Evolutionary conservation across 768 basidiomycete species (phyloP).

Genomic region (Agrocybe chaxingu): DNA sequence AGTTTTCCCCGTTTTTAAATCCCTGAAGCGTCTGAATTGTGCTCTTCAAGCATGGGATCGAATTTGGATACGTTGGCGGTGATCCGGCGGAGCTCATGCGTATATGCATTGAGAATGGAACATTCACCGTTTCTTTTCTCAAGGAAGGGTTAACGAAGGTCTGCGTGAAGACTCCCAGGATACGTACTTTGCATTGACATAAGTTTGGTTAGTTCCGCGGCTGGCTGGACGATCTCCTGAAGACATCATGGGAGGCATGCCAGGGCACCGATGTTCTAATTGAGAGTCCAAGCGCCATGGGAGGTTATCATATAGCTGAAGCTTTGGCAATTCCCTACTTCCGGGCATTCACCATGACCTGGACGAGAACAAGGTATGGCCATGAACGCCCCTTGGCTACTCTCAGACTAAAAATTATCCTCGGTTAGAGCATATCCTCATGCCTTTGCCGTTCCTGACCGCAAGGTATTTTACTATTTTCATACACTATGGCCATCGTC

Average conservation of each 20-base stretch:
- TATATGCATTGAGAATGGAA: slow-evolving; percentile 97
- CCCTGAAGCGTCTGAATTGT: background rate
- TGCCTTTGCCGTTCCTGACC: slow-evolving; percentile 96
- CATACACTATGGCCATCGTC: slow-evolving; percentile 3
- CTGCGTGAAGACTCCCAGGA: slow-evolving; percentile 7
- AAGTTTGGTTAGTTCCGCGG: slow-evolving; percentile 74
- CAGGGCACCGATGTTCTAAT: slow-evolving; percentile 91
- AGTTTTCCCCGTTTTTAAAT: slow-evolving; percentile 27
- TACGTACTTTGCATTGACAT: slow-evolving; percentile 2
- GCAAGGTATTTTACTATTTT: slow-evolving; percentile 53
- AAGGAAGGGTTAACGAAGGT: slow-evolving; percentile 90
- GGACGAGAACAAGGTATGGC: slow-evolving; percentile 82
- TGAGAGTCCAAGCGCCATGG: slow-evolving; percentile 97
- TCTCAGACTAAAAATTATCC: background rate
- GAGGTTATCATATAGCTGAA: slow-evolving; percentile 95
- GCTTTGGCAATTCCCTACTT: slow-evolving; percentile 92
- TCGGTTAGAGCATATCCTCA: slow-evolving; percentile 86
- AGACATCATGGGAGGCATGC: slow-evolving; percentile 95
- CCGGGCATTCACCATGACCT: slow-evolving; percentile 96
- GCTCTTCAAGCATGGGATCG: slow-evolving; percentile 80
- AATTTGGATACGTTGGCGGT: slow-evolving; percentile 90
- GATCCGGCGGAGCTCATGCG: slow-evolving; percentile 98
- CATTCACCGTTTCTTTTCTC: slow-evolving; percentile 92
- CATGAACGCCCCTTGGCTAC: background rate
- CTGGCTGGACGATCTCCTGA: slow-evolving; percentile 95